phyloP scores from a whole-genome alignment of 495 filamentous ascomycete genomes.

The Lasiosphaeriaceae sp. region DNA sequence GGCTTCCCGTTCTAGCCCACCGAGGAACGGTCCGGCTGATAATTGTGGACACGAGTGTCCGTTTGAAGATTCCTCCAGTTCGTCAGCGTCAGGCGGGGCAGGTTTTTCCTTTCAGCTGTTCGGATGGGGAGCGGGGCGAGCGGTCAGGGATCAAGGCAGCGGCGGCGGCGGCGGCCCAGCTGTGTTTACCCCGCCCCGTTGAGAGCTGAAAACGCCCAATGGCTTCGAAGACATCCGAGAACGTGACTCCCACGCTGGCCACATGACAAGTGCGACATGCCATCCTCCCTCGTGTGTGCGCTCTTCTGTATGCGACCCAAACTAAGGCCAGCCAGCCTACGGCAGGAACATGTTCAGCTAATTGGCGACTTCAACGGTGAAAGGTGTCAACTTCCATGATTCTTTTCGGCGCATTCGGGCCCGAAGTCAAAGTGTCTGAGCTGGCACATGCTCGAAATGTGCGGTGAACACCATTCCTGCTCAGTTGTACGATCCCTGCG shows the following conservation, averaged over 20 bases:
- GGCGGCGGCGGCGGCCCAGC: not conserved
- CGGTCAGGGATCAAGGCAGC: not conserved
- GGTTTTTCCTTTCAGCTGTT: not conserved
- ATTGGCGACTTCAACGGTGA: not conserved
- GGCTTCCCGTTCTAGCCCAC: constrained; percentile 3
- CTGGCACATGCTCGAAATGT: not conserved
- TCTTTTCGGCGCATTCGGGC: not conserved
- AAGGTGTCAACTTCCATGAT: not conserved
- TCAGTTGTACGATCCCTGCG: not conserved
- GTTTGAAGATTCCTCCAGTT: not conserved
- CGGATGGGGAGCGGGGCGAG: not conserved
- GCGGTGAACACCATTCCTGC: not conserved
- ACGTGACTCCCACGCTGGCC: constrained; percentile 17
- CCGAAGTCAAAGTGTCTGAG: not conserved
- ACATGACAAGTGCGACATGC: constrained; percentile 20
- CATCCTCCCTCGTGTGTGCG: not conserved
- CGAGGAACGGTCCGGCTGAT: constrained; percentile 13
- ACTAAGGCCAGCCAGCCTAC: not conserved
- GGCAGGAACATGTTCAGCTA: not conserved
- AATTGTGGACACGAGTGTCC: not conserved
- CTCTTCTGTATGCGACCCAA: not conserved
- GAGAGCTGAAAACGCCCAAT: constrained; percentile 7
- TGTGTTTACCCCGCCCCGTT: not conserved
- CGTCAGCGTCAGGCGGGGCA: not conserved
- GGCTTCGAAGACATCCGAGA: constrained; percentile 6